A percentile compares a stretch with the other conserved stretches of the same genome.
Conservation (phyloP, 345 rosid genomes). For the Aquilaria sinensis region DNA sequence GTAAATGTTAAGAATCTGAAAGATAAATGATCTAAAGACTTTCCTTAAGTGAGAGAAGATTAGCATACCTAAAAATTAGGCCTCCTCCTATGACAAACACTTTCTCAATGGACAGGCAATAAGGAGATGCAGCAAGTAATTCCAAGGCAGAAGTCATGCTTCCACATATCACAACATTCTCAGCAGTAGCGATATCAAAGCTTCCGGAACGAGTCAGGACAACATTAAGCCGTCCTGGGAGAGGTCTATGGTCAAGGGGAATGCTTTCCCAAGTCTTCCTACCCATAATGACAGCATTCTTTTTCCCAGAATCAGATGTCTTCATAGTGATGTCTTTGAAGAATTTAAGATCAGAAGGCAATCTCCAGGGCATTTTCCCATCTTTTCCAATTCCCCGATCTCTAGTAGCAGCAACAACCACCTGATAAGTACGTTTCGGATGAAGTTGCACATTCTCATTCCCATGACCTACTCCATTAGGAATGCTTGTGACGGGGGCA, state of each 20-base stretch:
- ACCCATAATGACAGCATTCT: conserved; percentile 92
- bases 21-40: too few species aligned
- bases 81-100: conserved; percentile 95
- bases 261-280: conserved; percentile 97
- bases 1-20: neutral
- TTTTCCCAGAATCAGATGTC: conserved; percentile 58
- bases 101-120: conserved; percentile 80
- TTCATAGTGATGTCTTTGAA: conserved; percentile 67
- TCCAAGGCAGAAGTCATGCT: conserved; percentile 78
- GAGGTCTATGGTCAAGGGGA: conserved; percentile 55
- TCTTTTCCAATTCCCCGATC: conserved; percentile 90
- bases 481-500: conserved; percentile 25
- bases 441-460: conserved; percentile 30
- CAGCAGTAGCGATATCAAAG: conserved; percentile 78
- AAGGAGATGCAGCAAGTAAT: conserved; percentile 70
- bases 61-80: conserved; percentile 56
- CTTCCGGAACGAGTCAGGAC: conserved; percentile 90
- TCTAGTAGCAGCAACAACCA: conserved; percentile 86
- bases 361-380: conserved; percentile 78
- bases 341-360: conserved; percentile 83
- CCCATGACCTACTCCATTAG: conserved; percentile 31
- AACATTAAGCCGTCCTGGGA: conserved; percentile 89
- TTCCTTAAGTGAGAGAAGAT: neutral
- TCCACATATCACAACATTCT: conserved; percentile 84
- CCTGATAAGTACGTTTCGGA: conserved; percentile 63